Evolutionary conservation across 345 rosid species (phyloP), one percentile per base, ranked within the genome.

Genomic region (Noccaea caerulescens): DNA sequence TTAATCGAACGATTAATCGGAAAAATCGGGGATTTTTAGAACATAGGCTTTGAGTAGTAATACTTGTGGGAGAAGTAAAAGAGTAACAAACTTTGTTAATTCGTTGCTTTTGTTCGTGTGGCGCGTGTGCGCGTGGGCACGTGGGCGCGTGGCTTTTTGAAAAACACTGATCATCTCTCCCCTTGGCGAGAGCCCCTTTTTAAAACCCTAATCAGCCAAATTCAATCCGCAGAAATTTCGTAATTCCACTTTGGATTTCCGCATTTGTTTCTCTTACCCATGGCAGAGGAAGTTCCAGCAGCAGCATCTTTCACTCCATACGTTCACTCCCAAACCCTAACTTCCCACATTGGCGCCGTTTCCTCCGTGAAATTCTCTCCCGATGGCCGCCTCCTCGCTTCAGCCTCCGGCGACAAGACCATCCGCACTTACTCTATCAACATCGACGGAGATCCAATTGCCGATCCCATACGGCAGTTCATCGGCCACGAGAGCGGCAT

Each of bases 321-420:
- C 85, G 11, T 79, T 16, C 86, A 85, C 49, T 60, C 87, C 44
- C 91, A 88, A 86, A 87, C 97, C 83, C 90, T 94, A 59, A 80
- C 83, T 23, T 75, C 78, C 59, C 98, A 94, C 89, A 74, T 73
- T 11, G 86, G 83, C 27, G 81, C 92, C 18, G 63, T 94, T 61
- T 89, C 98, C 77, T 80, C 95, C 72, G 79, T 89, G 50, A 94
- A 89, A 78, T 94, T 94, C 87, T 94, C 98, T 54, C 65, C 91
- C 70, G 83, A 94, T 64, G 99, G 99, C 70, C 90, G 86, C 39
- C 86, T 91, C 76, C 86, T 94, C 33, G 90, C 88, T 43, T 86
- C 98, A 38, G 80, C 97, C 66, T 86, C 98, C 72, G 89, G 92
- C 70, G 99, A 94, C 79, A 92, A 85, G 73, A 85, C 92, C 32